These are phyloP conservation scores for Ulota crispa DNA, from an alignment of 225 moss, liverwort and hornwort species.

Conservation along the genomic window DNA sequence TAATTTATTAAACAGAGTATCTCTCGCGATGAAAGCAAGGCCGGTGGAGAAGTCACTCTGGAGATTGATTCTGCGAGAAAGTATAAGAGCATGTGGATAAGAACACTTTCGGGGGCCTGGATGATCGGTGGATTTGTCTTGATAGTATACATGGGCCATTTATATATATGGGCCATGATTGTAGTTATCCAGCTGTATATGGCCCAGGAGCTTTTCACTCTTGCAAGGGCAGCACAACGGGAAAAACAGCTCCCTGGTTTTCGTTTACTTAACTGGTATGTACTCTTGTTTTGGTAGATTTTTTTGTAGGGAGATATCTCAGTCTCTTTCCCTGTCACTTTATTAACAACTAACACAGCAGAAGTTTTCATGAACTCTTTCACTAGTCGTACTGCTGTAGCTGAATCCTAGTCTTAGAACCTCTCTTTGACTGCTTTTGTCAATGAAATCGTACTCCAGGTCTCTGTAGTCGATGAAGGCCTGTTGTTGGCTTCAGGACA, in stretches of 20 bases:
- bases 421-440: conserved; percentile 5
- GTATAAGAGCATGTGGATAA: conserved; percentile 88
- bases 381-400: neutral
- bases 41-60: conserved; percentile 31
- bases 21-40: conserved; percentile 38
- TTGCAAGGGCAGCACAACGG: conserved; percentile 72
- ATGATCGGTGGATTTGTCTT: conserved; percentile 94
- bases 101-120: conserved; percentile 88
- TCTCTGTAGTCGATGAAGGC: conserved; percentile 1
- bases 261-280: conserved; percentile 90
- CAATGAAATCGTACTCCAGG: neutral
- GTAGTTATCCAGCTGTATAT: conserved; percentile 97
- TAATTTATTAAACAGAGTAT: conserved; percentile 31
- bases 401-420: conserved; percentile 14
- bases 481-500: neutral
- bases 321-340: conserved; percentile 13
- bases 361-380: neutral
- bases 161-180: conserved; percentile 99
- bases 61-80: conserved; percentile 57
- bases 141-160: conserved; percentile 94
- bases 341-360: neutral
- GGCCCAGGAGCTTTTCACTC: conserved; percentile 94
- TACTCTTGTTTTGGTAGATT: conserved; percentile 28
- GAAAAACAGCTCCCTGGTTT: conserved; percentile 82
- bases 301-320: conserved; percentile 9